These are phyloP conservation scores for Akanthomyces uredinophilus DNA, from an alignment of 2,329 filamentous ascomycete genomes.

Conservation along the genomic window DNA sequence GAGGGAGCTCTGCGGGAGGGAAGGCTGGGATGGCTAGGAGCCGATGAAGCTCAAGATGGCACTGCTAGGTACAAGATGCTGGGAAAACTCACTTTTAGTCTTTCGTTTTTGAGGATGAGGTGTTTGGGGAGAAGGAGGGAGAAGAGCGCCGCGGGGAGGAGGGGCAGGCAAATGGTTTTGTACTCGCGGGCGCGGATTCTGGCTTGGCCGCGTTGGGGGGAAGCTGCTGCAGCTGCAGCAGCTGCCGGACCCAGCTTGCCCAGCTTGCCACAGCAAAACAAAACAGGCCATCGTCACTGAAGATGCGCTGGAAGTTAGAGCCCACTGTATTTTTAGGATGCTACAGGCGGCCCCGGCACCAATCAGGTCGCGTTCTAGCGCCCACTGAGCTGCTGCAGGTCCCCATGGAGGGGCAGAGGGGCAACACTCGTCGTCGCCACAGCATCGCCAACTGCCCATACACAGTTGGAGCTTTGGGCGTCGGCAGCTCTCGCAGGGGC, in stretches of 20 bases:
- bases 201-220: background rate
- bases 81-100: slow-evolving; percentile 6
- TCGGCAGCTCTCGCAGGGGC: background rate
- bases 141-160: slow-evolving; percentile 9
- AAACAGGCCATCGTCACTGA: background rate
- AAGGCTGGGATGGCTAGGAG: background rate
- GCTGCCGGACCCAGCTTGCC: background rate
- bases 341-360: background rate
- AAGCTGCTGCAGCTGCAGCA: background rate
- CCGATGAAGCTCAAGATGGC: background rate
- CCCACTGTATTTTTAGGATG: background rate
- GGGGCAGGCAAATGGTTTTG: slow-evolving; percentile 14
- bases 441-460: background rate
- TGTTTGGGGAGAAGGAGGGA: slow-evolving; percentile 5
- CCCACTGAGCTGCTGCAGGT: background rate
- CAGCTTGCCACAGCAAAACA: background rate
- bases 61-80: background rate
- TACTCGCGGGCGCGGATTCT: slow-evolving; percentile 3
- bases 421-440: background rate
- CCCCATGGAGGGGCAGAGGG: slow-evolving; percentile 6
- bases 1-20: background rate
- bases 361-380: background rate
- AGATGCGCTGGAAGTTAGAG: slow-evolving; percentile 3
- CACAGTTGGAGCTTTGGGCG: background rate
- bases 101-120: slow-evolving; percentile 2